Base-by-base conservation (phyloP, 1,284 basidiomycete species). In the Ceratobasidium sp. region DNA sequence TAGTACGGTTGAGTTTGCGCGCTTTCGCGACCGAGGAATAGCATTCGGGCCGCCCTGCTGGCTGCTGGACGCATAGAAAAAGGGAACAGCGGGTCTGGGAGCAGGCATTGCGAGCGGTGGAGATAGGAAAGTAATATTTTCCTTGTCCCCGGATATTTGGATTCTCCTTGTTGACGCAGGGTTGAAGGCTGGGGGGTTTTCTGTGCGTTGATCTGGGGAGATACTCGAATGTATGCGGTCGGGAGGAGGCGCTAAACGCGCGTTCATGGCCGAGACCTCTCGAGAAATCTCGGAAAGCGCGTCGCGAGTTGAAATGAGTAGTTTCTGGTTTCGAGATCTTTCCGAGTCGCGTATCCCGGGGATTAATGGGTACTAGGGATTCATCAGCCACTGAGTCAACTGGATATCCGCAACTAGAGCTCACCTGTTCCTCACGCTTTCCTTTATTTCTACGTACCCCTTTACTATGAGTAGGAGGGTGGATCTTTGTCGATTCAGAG, bases 141-240 rank as follows among this genome's bases (percentile, higher is more conserved):
- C 53, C 30, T 54, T 5, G 3, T 3, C 23, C 16, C 1, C 3
- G 6, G 53, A 30, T 25, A 3, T 54, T 28, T 3, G 9, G 30
- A 11, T 8, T 25, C 8, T 3, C 23, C 23, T 25, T 11, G 2
- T 8, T 1, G 5, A 5, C 28, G 28, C 16, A 12, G 23, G 23
- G 9, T 7, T 16, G 28, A 30, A 23, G 23, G 5, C 28, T 6
- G 21, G 16, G 28, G 4, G 16, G 28, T 54, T 14, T 11, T 9
- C 7, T 23, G 53, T 54, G 53, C 14, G 11, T 3, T 3, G 30
- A 3, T n/a, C 16, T 54, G 53, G 53, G 25, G 53, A 40, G 25
- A 28, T 21, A 16, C 4, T 25, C 42, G 42, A 46, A 62, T 62
- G 60, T 62, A 62, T 62, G 60, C 60, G 60, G 60, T 46, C 11